These are phyloP conservation scores for Talaromyces wortmannii DNA, from an alignment of 495 filamentous ascomycete genomes.

Conservation along the genomic window DNA sequence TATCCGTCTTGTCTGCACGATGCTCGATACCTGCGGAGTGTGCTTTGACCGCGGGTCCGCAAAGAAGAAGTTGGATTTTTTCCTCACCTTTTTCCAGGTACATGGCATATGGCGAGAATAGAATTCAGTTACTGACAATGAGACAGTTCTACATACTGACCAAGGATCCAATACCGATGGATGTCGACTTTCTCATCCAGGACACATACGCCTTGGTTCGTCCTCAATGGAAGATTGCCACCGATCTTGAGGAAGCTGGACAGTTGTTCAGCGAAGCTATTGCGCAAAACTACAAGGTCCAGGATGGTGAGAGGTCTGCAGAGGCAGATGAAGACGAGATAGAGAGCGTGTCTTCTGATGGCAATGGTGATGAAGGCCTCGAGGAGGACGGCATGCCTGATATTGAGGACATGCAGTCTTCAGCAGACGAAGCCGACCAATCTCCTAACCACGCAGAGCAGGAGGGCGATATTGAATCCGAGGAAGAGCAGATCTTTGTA, in stretches of 20 bases:
- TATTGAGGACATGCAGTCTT: constrained; percentile 50
- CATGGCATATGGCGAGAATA: not conserved
- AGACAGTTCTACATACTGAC: constrained; percentile 84
- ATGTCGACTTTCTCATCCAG: constrained; percentile 93
- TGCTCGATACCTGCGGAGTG: constrained; percentile 92
- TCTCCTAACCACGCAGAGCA: constrained; percentile 40
- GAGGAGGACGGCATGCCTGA: constrained; percentile 50
- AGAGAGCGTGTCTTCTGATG: constrained; percentile 59
- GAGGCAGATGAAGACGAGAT: constrained; percentile 60
- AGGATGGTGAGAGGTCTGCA: constrained; percentile 55
- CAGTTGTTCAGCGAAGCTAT: constrained; percentile 81
- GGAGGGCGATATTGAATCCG: constrained; percentile 43
- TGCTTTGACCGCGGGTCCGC: constrained; percentile 91
- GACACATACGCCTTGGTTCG: constrained; percentile 79
- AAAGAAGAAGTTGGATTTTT: constrained; percentile 97
- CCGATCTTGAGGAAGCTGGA: constrained; percentile 74
- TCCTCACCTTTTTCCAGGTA: constrained; percentile 89
- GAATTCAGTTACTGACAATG: constrained; percentile 6
- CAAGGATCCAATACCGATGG: constrained; percentile 93
- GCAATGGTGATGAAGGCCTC: constrained; percentile 49
- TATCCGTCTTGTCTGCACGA: constrained; percentile 77
- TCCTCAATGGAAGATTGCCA: constrained; percentile 85
- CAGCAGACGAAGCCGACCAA: constrained; percentile 54
- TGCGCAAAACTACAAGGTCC: constrained; percentile 77
- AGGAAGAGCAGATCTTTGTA: constrained; percentile 84